These are phyloP conservation scores for Neohortaea acidophila DNA, from an alignment of 495 filamentous ascomycete species.

Conservation along the genomic window DNA sequence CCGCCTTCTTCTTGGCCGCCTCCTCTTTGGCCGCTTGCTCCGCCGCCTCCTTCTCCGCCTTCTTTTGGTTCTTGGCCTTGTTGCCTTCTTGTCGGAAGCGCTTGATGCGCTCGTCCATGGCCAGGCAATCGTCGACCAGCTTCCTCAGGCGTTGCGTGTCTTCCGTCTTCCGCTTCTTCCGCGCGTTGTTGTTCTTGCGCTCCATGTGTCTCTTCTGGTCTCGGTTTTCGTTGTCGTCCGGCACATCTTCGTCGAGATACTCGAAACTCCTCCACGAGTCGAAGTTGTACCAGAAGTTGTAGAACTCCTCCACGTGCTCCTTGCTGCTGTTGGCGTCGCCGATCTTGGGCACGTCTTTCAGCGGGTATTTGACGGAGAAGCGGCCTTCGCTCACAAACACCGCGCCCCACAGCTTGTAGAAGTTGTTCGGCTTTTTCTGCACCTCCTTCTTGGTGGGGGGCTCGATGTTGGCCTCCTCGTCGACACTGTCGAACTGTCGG, in stretches of 20 bases:
- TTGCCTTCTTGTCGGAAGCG: slow-evolving; percentile 80
- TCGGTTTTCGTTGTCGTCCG: slow-evolving; percentile 95
- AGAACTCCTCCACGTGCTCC: slow-evolving; percentile 84
- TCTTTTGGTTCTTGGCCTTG: slow-evolving; percentile 87
- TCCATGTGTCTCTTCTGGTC: slow-evolving; percentile 97
- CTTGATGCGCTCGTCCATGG: slow-evolving; percentile 88
- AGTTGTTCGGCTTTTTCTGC: slow-evolving; percentile 54
- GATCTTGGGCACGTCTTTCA: slow-evolving; percentile 72
- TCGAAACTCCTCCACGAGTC: slow-evolving; percentile 97
- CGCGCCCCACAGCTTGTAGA: slow-evolving; percentile 79
- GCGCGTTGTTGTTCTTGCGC: slow-evolving; percentile 92
- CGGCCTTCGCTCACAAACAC: slow-evolving; percentile 82
- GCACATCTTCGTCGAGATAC: slow-evolving; percentile 96
- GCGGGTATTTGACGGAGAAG: slow-evolving; percentile 78
- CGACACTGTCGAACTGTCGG: slow-evolving; percentile 90
- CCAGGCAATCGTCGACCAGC: slow-evolving; percentile 70
- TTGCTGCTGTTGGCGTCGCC: slow-evolving; percentile 73
- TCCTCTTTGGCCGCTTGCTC: slow-evolving; percentile 71
- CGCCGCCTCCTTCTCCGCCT: slow-evolving; percentile 78
- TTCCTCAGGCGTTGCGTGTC: slow-evolving; percentile 79
- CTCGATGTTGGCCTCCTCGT: slow-evolving; percentile 81
- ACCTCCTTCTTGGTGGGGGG: slow-evolving; percentile 80
- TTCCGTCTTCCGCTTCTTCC: slow-evolving; percentile 98
- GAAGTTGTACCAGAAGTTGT: slow-evolving; percentile 99
- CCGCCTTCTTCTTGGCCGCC: slow-evolving; percentile 57